Base-by-base conservation (phyloP, 2,329 filamentous ascomycete species). In the Ophiosphaerella herpotricha region DNA sequence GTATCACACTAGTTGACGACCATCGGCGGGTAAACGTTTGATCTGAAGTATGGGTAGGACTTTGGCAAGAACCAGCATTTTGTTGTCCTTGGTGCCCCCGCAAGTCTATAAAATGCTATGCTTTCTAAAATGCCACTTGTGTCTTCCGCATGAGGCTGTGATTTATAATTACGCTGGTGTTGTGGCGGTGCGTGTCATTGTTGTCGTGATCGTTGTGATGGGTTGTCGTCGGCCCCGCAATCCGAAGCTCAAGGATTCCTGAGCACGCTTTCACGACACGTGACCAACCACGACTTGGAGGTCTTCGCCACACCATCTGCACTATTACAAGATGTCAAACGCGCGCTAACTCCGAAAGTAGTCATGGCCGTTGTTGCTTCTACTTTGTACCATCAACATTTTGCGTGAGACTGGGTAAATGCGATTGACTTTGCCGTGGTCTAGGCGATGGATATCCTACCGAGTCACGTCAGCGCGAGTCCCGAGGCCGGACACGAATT, bases 11-110 rank as follows among this genome's bases (percentile, higher is more conserved):
- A 21, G 36, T 26, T 29, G 43, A 43, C 41, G 55, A 50, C 41
- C 34, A 52, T 36, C 29, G 40, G 46, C 41, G 36, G 23, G 41
- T 56, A 52, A 60, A 57, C 53, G 50, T 35, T 35, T n/a, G 33
- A n/a, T 35, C 16, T 16, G 31, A 23, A 24, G 14, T 11, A 26
- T 42, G 18, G 11, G 13, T 24, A 24, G 14, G n/a, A 8, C 13
- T 44, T 29, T 29, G 26, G 26, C 26, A 29, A 29, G 26, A 29
- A 6, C 18, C 18, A 4, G 18, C 4, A 21, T 21, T 29, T 29
- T 29, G 6, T 29, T 11, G 26, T 29, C 26, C 11, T 29, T 29
- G 6, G 6, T 29, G 6, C 26, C 26, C 26, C 31, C 32, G 42
- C 42, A 29, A 16, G 9, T 29, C 29, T 41, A 16, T 31, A 13